Evolutionary conservation across 148 eudicot genomes (phyloP), one percentile per base, ranked within the genome.

Genomic region (Chenopodium album): DNA sequence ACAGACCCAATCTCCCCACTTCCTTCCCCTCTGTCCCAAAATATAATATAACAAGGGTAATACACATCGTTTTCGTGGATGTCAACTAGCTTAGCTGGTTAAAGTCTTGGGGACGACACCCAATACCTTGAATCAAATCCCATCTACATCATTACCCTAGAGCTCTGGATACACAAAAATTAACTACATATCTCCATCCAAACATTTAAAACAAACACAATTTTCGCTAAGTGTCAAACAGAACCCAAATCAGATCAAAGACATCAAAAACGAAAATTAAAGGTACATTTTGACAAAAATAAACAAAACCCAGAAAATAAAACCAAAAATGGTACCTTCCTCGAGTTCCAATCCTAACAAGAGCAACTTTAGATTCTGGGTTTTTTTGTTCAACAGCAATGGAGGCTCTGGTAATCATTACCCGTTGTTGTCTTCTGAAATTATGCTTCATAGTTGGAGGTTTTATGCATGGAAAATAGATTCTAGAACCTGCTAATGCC

Each of bases 331-430:
- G 29, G 79, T 86, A 95, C 99, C 98, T 95, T 85, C 99, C 99
- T 77, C 99, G 78, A 52, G 99, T 95, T 56, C 99, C 99, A 75
- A 95, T 93, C 81, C 97, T 85, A 54, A 95, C 73, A 26, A 95
- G 88, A 19, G 99, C 92, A 70, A 93, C 82, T 77, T 89, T 92
- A 14, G 87, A 62, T 72, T 83, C 82, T 54, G 87, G 79, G 26
- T 85, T 74, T 80, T 89, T 77, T 78, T 89, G 88, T 83, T 93
- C 91, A 50, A 86, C 88, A 11, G 94, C 93, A 77, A 92, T 72
- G 23, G 96, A 92, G 50, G 94, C 92, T 85, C 85, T 86, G 3
- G 87, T 83, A 26, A 86, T 79, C 73, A 85, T 65, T 44, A 79
- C 12, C 9, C 64, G 41, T 65, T 80, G 76, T 41, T 70, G 83